Conservation (phyloP, 2,329 filamentous ascomycete species). For the Phialophora expanda region DNA sequence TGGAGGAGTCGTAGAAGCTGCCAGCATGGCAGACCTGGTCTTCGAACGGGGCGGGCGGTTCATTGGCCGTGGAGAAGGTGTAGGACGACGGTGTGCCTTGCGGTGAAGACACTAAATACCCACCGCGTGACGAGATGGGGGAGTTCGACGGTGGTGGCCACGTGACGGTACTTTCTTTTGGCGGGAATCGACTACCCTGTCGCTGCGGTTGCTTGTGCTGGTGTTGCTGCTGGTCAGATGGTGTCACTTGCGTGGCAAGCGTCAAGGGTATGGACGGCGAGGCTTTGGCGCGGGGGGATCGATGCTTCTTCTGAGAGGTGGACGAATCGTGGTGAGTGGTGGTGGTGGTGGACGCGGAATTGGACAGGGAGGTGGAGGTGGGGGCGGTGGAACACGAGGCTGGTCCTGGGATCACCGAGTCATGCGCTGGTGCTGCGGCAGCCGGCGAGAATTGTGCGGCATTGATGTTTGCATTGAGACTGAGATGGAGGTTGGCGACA, state of each 20-base stretch:
- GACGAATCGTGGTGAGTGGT: slow-evolving; percentile 11
- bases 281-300: slow-evolving; percentile 21
- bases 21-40: slow-evolving; percentile 24
- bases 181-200: slow-evolving; percentile 7
- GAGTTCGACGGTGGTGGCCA: slow-evolving; percentile 22
- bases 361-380: slow-evolving; percentile 8
- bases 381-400: slow-evolving; percentile 19
- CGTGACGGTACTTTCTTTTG: slow-evolving; percentile 19
- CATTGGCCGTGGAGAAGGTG: slow-evolving; percentile 7
- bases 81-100: slow-evolving; percentile 14
- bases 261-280: slow-evolving; percentile 14
- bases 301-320: background rate
- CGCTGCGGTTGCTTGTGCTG: background rate
- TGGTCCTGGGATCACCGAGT: slow-evolving; percentile 10
- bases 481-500: slow-evolving; percentile 7
- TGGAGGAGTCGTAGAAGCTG: slow-evolving; percentile 10
- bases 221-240: slow-evolving; percentile 6
- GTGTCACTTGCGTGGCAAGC: slow-evolving; percentile 22
- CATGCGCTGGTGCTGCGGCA: background rate
- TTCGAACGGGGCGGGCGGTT: slow-evolving; percentile 4
- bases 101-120: slow-evolving; percentile 19
- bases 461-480: background rate
- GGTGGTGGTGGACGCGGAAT: background rate
- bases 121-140: slow-evolving; percentile 7
- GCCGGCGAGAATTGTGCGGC: background rate